phyloP scores from a whole-genome alignment of 768 basidiomycete species.

The Tricholoma saponaceum region DNA sequence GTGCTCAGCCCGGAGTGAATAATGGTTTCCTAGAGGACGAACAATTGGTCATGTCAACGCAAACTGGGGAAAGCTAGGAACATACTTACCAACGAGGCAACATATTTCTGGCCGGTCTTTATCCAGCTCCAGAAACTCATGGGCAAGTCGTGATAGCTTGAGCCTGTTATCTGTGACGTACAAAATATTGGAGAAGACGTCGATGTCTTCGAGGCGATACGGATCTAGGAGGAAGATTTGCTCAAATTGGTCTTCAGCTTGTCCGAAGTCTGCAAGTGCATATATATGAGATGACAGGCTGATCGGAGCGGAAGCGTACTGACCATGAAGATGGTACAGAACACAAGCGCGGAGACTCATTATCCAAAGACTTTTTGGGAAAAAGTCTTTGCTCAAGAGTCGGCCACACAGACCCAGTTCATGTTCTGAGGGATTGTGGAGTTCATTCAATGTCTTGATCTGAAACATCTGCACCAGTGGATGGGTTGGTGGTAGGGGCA shows the following conservation, averaged over 20 bases:
- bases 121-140: conserved; percentile 85
- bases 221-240: conserved; percentile 79
- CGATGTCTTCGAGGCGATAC: conserved; percentile 89
- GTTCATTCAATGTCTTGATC: conserved; percentile 83
- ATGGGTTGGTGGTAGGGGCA: conserved; percentile 43
- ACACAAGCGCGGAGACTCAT: conserved; percentile 84
- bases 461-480: conserved; percentile 69
- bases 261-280: conserved; percentile 67
- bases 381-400: conserved; percentile 64
- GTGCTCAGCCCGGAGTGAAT: conserved; percentile 89
- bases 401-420: conserved; percentile 80
- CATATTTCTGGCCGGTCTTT: conserved; percentile 96
- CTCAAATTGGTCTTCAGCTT: conserved; percentile 84
- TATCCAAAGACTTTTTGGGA: conserved; percentile 80
- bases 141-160: conserved; percentile 88
- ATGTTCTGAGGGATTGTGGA: conserved; percentile 85
- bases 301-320: conserved; percentile 19
- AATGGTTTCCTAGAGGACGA: conserved; percentile 80
- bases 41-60: background rate
- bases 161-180: conserved; percentile 90
- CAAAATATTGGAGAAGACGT: conserved; percentile 94
- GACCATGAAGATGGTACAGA: conserved; percentile 88
- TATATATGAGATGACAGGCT: conserved; percentile 4
- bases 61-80: conserved; percentile 7
- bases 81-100: conserved; percentile 90